A percentile compares a stretch with the other conserved stretches of the same genome.
Conservation (phyloP, 78 protist genomes). For the Diacronema lutheri region DNA sequence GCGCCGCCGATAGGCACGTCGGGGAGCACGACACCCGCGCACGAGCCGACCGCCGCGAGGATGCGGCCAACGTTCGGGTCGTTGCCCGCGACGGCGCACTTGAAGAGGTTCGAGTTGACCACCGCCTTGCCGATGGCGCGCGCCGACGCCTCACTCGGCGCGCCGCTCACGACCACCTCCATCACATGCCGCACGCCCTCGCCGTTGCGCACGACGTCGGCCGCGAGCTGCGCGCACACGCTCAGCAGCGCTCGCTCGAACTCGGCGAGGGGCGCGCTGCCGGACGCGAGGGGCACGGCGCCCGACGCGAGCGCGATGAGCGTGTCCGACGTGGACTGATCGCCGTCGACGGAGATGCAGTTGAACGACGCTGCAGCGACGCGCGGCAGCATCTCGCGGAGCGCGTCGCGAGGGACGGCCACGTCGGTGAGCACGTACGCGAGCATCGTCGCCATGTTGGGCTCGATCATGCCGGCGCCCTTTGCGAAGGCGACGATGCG, state of each 20-base stretch:
- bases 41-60: neutral
- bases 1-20: neutral
- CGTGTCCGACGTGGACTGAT: slow-evolving; percentile 10
- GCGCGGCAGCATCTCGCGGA: neutral
- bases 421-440: slow-evolving; percentile 1
- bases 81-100: slow-evolving; percentile 15
- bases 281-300: neutral
- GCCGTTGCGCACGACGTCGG: neutral
- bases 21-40: neutral
- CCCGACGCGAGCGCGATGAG: neutral
- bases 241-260: neutral
- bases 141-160: neutral
- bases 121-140: slow-evolving; percentile 13
- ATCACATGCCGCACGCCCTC: slow-evolving; percentile 6
- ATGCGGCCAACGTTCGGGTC: slow-evolving; percentile 23
- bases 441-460: slow-evolving; percentile 12
- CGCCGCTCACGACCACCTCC: neutral
- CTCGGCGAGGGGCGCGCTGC: neutral
- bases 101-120: neutral
- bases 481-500: neutral
- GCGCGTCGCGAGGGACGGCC: neutral
- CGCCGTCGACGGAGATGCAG: slow-evolving; percentile 2
- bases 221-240: neutral
- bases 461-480: neutral
- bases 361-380: neutral